Conservation (phyloP, 805 yeast genomes). For the Pichia manshurica region DNA sequence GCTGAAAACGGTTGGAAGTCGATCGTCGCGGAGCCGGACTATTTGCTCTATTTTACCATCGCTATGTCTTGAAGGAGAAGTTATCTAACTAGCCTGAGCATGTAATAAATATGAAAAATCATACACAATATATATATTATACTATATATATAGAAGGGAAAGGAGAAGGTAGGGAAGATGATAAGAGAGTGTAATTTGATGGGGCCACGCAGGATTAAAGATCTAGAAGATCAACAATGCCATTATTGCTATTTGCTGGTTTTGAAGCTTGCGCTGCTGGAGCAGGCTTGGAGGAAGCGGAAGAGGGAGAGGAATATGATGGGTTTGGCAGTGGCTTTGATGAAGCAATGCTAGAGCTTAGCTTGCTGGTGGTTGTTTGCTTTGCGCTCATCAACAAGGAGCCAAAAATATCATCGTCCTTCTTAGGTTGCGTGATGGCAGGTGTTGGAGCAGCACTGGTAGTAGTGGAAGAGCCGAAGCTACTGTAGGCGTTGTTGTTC, state of each 20-base stretch:
- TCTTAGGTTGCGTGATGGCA: constrained; percentile 35
- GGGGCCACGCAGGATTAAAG: constrained; percentile 1
- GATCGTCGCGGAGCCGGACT: too few species aligned
- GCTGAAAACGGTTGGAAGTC: too few species aligned
- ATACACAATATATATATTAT: background rate
- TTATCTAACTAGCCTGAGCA: background rate
- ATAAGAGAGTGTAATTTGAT: too few species aligned
- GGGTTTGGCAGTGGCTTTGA: background rate
- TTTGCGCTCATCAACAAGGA: constrained; percentile 58
- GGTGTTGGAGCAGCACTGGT: constrained; percentile 21
- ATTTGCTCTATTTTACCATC: too few species aligned
- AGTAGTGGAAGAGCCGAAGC: constrained; percentile 13
- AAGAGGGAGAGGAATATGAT: background rate
- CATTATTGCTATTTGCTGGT: constrained; percentile 4
- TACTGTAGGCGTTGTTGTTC: background rate
- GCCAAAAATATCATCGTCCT: constrained; percentile 61
- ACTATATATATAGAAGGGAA: background rate
- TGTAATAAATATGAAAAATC: background rate
- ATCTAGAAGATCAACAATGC: constrained; percentile 11
- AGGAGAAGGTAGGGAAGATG: background rate
- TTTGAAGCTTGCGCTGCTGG: background rate
- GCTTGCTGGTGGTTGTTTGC: too few species aligned
- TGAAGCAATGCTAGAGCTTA: too few species aligned
- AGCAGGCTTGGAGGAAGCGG: constrained; percentile 9
- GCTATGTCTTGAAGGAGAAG: background rate